phyloP scores from a whole-genome alignment of 148 eudicot species.

The Arbutus unedo region DNA sequence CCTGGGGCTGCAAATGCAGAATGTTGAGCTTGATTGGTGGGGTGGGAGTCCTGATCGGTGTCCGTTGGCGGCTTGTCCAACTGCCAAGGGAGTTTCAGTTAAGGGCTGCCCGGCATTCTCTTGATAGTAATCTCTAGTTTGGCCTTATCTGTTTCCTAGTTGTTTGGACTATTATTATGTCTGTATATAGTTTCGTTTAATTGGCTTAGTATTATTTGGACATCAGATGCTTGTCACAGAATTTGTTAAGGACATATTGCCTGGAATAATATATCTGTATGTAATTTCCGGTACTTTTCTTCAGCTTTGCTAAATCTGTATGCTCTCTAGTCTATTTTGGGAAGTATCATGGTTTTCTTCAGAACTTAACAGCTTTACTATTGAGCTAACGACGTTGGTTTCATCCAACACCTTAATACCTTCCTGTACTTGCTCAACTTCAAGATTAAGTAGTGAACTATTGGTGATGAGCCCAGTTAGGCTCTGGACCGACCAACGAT shows the following conservation, averaged over 20 bases:
- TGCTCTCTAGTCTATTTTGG: not conserved
- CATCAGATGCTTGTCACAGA: not conserved
- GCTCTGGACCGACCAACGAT: no score
- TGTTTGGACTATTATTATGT: not conserved
- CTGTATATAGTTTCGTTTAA: not conserved
- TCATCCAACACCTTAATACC: constrained; percentile 26
- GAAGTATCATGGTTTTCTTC: no score
- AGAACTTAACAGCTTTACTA: constrained; percentile 16
- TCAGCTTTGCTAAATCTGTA: not conserved
- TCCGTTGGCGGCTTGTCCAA: constrained; percentile 50
- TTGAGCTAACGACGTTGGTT: constrained; percentile 13
- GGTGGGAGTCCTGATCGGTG: constrained; percentile 45
- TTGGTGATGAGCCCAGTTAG: no score
- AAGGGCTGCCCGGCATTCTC: constrained; percentile 17
- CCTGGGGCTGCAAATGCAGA: constrained; percentile 35
- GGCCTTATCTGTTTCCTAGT: not conserved
- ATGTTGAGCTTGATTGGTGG: constrained; percentile 55
- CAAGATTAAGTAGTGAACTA: not conserved
- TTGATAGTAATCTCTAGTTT: not conserved
- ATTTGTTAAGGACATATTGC: not conserved
- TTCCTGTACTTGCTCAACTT: constrained; percentile 20
- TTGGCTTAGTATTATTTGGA: not conserved
- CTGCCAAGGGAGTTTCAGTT: constrained; percentile 41
- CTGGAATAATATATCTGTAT: not conserved
- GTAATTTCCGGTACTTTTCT: not conserved